phyloP scores from a whole-genome alignment of 495 filamentous ascomycete species.

The Lasiosphaeria hispida region DNA sequence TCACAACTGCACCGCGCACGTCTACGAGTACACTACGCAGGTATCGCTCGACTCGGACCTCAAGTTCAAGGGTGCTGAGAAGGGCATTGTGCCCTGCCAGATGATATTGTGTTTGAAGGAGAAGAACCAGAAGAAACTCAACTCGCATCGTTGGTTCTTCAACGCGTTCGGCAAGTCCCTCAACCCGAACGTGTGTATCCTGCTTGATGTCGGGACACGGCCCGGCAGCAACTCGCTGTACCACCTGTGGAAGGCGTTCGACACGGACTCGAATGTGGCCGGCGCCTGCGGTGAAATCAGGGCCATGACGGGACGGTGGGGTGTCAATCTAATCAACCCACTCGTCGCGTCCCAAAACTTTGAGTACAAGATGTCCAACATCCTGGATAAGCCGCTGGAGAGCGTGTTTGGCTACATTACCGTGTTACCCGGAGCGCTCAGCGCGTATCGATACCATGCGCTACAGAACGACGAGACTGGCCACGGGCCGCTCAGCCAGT shows the following conservation, averaged over 20 bases:
- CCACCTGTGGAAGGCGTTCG: conserved; percentile 98
- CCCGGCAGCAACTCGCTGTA: conserved; percentile 87
- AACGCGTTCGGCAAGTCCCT: conserved; percentile 94
- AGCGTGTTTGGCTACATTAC: conserved; percentile 98
- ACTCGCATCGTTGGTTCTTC: conserved; percentile 99
- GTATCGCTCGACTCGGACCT: conserved; percentile 92
- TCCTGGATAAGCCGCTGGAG: conserved; percentile 95
- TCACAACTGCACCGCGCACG: too few relatives aligned
- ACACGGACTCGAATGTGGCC: conserved; percentile 92
- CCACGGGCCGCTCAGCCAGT: conserved; percentile 93
- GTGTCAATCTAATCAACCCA: conserved; percentile 83
- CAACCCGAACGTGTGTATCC: conserved; percentile 92
- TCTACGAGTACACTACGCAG: conserved; percentile 99
- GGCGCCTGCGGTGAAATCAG: conserved; percentile 97
- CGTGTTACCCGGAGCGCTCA: conserved; percentile 89
- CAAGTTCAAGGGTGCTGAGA: conserved; percentile 98
- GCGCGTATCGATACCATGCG: conserved; percentile 94
- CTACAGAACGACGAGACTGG: conserved; percentile 96
- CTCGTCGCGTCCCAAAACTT: conserved; percentile 97
- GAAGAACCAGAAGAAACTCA: conserved; percentile 95
- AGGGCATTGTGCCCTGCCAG: conserved; percentile 97
- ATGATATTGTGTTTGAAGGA: conserved; percentile 99
- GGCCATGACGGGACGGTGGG: conserved; percentile 85
- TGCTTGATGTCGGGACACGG: conserved; percentile 93
- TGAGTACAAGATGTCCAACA: conserved; percentile 99